These are phyloP conservation scores for Emmonsiellopsis sp. DNA, from an alignment of 2,329 filamentous ascomycete species.

Conservation along the genomic window DNA sequence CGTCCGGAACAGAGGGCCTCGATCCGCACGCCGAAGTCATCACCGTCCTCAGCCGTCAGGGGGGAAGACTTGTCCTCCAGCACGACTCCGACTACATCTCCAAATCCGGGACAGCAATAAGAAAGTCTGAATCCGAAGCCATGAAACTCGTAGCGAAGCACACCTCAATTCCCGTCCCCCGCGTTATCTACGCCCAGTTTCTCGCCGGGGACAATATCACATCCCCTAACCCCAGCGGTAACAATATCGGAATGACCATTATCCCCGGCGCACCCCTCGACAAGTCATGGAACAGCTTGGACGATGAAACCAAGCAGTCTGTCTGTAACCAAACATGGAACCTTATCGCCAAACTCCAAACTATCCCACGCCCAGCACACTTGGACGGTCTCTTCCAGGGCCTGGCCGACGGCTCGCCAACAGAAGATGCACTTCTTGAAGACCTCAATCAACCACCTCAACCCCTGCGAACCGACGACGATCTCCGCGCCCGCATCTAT, in stretches of 20 bases:
- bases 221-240: neutral
- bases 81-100: constrained; percentile 5
- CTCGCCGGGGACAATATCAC: constrained; percentile 2
- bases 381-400: constrained; percentile 15
- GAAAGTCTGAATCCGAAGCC: constrained; percentile 2
- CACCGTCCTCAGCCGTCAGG: constrained; percentile 6
- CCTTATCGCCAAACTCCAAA: constrained; percentile 12
- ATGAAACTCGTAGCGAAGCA: constrained; percentile 9
- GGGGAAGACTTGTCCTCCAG: constrained; percentile 4
- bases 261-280: constrained; percentile 12
- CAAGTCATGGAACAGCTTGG: constrained; percentile 12
- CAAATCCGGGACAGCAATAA: constrained; percentile 4
- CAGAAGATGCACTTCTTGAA: constrained; percentile 13
- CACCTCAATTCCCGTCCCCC: constrained; percentile 14
- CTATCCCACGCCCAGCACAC: constrained; percentile 11
- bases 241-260: constrained; percentile 11
- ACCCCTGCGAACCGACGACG: constrained; percentile 14
- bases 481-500: constrained; percentile 16
- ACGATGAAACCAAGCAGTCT: constrained; percentile 14
- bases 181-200: constrained; percentile 8
- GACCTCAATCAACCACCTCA: constrained; percentile 14
- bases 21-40: constrained; percentile 1
- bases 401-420: constrained; percentile 15
- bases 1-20: too few relatives aligned
- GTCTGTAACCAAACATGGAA: constrained; percentile 15